Evolutionary conservation across 2,329 filamentous ascomycete species (phyloP), one percentile per base, ranked within the genome.

Genomic region (Xylaria digitata): DNA sequence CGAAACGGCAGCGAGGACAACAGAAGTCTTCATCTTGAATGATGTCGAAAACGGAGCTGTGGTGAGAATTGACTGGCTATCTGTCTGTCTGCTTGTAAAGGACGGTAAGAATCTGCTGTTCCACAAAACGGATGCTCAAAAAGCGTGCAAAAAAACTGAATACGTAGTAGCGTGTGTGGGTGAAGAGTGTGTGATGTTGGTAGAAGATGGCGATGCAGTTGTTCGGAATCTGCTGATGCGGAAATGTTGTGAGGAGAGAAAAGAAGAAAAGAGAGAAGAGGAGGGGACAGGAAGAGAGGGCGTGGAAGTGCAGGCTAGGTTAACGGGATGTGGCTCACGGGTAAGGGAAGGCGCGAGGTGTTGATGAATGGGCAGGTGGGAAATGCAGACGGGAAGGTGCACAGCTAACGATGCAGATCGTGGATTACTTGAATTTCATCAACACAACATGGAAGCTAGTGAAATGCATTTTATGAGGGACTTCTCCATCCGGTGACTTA

Each of bases 11-110:
- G 83, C 71, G 68, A 83, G 73, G 72, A 85, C 72, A 71, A 82
- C 69, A 65, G 79, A 75, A 63, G 80, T 78, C 83, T 86, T 87
- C 85, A 87, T 87, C 71, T 81, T 85, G 80, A 50, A 30, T 63
- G 58, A 55, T 57, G 62, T 66, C 37, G 32, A 61, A 61, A 46
- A 59, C 59, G 9, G 34, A 52, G 70, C 52, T 48, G 62, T 65
- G 54, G 62, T 50, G 45, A 7, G 60, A n/a, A 2, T 15, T 40
- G 37, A 3, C 45, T 19, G 53, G 11, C 45, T 19, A 50, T 30
- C 40, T 65, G 54, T 58, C 57, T 66, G 46, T 66, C 66, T 71
- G 61, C 61, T 64, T 71, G 63, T 61, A 54, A 48, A 70, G 58
- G 69, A 66, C 70, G 53, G 71, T 75, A 73, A 75, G 70, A 73